Evolutionary conservation across 1,284 basidiomycete genomes (phyloP), one percentile per base, ranked within the genome.

Genomic region (Xerocomus cyaneibrunnescens): DNA sequence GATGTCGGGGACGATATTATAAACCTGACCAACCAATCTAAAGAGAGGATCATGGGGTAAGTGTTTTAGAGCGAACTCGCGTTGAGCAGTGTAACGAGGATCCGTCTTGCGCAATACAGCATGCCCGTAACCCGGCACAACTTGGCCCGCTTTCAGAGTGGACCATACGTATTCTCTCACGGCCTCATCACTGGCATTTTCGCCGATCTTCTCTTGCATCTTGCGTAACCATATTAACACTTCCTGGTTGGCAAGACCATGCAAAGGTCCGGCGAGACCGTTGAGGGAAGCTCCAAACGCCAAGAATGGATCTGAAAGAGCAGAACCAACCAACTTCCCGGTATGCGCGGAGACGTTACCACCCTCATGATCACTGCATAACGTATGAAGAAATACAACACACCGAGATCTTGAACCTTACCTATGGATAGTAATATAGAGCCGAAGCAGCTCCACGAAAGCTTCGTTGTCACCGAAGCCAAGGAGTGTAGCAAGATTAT

Each of bases 281-380:
- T 96, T 95, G 51, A 99, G 80, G 37, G 94, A 90, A 48, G 96
- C 96, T 52, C 83, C 85, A 72, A 94, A 98, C 13, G 96, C 84
- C 42, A 98, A 84, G 93, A 96, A 98, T 60, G 96, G 96, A 74
- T 99, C 96, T 7, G 95, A 96, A 55, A 98, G 88, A 50, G 96
- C 96, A 54, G 95, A 98, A 55, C 95, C 96, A 68, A 98, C 96
- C 45, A 99, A 81, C 79, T 98, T 94, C 60, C 92, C 92, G 50
- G 92, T 91, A 78, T 94, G 92, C n/a, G 92, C 92, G 52, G 96
- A 98, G 58, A 99, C 96, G 69, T 98, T 98, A 48, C 96, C 96
- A 71, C 96, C 96, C 75, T 98, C 95, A 76, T 98, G 95, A 73
- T 98, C 95, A 69, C 91, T 91, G 50, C 31, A 32, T 4, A 22